Evolutionary conservation across 1,284 basidiomycete genomes (phyloP), one percentile per base, ranked within the genome.

Genomic region (Hemileia vastatrix): DNA sequence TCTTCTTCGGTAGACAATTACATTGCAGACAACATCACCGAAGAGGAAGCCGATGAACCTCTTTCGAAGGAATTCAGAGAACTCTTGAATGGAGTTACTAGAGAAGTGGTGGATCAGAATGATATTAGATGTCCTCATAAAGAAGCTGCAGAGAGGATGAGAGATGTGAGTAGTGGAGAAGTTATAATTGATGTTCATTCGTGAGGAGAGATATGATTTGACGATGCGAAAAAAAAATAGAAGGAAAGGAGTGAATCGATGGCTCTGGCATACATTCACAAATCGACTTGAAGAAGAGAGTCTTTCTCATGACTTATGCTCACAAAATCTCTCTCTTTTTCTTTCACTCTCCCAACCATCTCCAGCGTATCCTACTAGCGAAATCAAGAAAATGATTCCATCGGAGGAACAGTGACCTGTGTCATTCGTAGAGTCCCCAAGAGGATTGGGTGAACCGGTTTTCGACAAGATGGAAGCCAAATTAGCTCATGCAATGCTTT

Each of bases 381-480:
- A 97, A 97, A 77, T n/a, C 85, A 90, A 15, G 82, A 84, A 11
- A 80, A 85, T 67, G 94, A 98, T 78, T 96, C 91, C 2, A 95
- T 98, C 70, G 94, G 95, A 64, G 95, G 95, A 23, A 95, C 90
- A 3, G 84, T 98, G 64, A 96, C 91, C 61, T 98, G 95, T 76
- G 88, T 98, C 47, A 89, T 98, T 72, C 88, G 94, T 58, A 84
- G 86, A 66, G 84, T 87, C 3, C 95, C 95, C 36, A 78, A 86
- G n/a, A 18, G 95, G 94, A 2, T 83, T 98, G 40, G 94, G 95
- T 63, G 95, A 98, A 77, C 94, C 95, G 49, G 88, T 90, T 63
- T 98, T 98, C 76, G 93, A 98, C 83, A 98, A 97, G 80, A 86
- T 97, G 75, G 94, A 97, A 77, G 95, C 94, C 32, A 84, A 85